Conservation (phyloP, 768 basidiomycete genomes). For the Pleurotus djamor region DNA sequence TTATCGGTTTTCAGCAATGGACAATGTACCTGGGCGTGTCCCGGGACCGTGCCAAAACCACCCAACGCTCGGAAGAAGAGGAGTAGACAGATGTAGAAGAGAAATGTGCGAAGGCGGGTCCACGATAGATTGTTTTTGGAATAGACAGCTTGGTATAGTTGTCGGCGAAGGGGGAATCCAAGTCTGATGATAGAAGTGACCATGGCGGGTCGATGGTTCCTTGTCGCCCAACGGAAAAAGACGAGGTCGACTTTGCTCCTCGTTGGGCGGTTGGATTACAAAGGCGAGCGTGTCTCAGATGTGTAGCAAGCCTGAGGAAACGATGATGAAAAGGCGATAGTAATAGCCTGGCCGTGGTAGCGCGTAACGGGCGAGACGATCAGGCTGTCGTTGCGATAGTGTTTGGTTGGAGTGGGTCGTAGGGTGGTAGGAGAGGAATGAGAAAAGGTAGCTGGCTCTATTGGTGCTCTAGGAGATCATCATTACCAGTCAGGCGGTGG, state of each 20-base stretch:
- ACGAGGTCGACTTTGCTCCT: too few relatives aligned
- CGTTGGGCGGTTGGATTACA: neutral
- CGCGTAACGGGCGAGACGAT: neutral
- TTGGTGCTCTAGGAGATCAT: neutral
- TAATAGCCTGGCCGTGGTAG: too few relatives aligned
- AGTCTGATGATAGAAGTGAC: neutral
- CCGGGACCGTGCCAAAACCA: neutral
- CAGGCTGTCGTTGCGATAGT: neutral
- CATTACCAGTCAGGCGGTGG: neutral
- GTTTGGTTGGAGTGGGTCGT: neutral
- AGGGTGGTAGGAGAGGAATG: neutral
- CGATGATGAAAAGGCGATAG: neutral
- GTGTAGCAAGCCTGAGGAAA: neutral
- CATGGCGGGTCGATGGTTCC: neutral
- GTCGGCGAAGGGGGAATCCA: neutral
- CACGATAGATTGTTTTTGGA: neutral
- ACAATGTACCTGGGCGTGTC: neutral
- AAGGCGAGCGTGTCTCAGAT: neutral
- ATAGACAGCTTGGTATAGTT: neutral
- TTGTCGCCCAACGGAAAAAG: too few relatives aligned
- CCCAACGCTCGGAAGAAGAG: neutral
- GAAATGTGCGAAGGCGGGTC: neutral
- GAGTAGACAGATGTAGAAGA: neutral
- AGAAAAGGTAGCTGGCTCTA: neutral
- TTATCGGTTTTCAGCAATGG: neutral